Evolutionary conservation across 2,329 filamentous ascomycete species (phyloP), one percentile per base, ranked within the genome.

Genomic region (Fusarium udum): DNA sequence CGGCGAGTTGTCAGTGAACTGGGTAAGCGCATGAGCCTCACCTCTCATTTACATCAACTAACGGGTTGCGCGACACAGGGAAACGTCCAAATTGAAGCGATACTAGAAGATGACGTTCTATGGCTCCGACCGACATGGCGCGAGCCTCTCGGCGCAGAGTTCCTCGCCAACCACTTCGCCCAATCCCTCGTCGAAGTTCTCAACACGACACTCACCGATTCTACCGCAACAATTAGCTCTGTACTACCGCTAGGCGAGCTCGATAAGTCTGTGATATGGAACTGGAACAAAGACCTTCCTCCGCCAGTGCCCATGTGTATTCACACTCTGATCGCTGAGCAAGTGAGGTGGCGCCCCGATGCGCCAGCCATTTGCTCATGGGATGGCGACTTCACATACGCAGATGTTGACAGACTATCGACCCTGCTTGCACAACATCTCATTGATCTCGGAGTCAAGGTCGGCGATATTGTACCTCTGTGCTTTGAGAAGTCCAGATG

Each of bases 401-500:
- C 60, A 4, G 71, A 81, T 16, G 60, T 81, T 2, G 72, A 77
- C 5, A 55, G 39, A 7, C 56, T 69, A 5, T 77, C 77, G 2
- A 80, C 80, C n/a, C 52, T 61, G 0, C 66, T 79, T 10, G 73
- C 79, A 3, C 46, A 66, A 22, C 67, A 79, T 43, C 70, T 79
- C 2, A 39, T 69, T 16, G 55, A 51, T 8, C 56, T 77, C 1
- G 79, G 79, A 3, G 66, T 81, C 22, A 69, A 69, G 11, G 69
- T 69, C 7, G 80, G 77, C 7, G 69, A 71, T 7, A 73, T 80
- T 10, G 76, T 82, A 11, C 79, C 79, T 0, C 61, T 82, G 4
- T 80, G 76, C 45, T 80, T 80, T 28, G 78, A 80, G 40, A 82
- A 82, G 64, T 81, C 80, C 1, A 68, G 68, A 24, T 79, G 75